Percentiles rank a stretch among this genome's conserved stretches.
Conservation (phyloP, 495 filamentous ascomycete species). For the Podospora pseudocomata region DNA sequence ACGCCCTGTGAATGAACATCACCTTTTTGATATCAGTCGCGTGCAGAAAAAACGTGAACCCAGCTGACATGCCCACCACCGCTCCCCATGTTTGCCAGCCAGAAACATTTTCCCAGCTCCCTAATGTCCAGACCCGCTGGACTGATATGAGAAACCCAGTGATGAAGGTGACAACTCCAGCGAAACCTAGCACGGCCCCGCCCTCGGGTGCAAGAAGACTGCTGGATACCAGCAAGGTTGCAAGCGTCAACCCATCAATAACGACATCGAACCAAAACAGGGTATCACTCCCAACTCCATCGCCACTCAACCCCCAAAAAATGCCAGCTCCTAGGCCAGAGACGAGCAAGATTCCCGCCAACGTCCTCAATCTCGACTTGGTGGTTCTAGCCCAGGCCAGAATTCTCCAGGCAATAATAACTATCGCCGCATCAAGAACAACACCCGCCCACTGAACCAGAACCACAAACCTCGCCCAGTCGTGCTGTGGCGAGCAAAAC, state of each 20-base stretch:
- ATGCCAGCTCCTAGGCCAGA: constrained; percentile 23
- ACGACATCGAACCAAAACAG: constrained; percentile 42
- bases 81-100: constrained; percentile 25
- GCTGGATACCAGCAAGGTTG: constrained; percentile 37
- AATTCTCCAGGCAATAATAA: constrained; percentile 42
- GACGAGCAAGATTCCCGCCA: constrained; percentile 36
- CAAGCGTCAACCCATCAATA: constrained; percentile 39
- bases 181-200: constrained; percentile 35
- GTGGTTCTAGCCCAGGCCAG: constrained; percentile 47
- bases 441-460: constrained; percentile 39
- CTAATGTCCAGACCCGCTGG: constrained; percentile 27
- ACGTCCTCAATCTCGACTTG: constrained; percentile 37
- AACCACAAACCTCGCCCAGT: constrained; percentile 26
- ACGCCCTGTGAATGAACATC: constrained; percentile 38
- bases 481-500: constrained; percentile 40
- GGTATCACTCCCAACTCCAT: constrained; percentile 24
- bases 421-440: constrained; percentile 39
- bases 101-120: constrained; percentile 40
- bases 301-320: constrained; percentile 11
- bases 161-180: constrained; percentile 37
- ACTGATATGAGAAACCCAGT: constrained; percentile 31
- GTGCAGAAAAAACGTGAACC: constrained; percentile 40
- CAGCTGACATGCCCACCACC: constrained; percentile 34
- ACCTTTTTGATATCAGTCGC: constrained; percentile 39
- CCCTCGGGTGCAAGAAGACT: constrained; percentile 38